Base-by-base conservation (phyloP, 352 stramenopile species). In the Globisporangium paroecandrum region DNA sequence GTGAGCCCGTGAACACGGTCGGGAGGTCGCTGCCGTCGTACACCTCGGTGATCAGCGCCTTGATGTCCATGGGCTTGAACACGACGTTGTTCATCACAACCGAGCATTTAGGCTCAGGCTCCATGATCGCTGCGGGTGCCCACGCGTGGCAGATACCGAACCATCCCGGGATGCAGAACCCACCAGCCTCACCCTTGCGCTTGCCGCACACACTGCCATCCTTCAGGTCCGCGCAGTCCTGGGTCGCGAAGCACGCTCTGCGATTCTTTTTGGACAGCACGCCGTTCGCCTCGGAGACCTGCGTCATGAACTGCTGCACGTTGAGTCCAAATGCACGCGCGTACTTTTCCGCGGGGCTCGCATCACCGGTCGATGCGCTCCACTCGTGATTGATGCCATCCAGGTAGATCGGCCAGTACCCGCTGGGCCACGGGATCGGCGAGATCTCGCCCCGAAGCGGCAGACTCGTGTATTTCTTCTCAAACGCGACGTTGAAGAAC, bases 331-430 rank as follows among this genome's bases (percentile, higher is more conserved):
- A 89, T 24, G 76, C 70, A 0, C 25, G 64, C 13, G 77, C 80
- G 69, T 89, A 89, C 68, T 85, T 85, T 53, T 87, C 80, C 0
- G 78, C 70, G 7, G 80, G 70, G 58, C 80, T 85, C 10, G 69
- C 53, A 69, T 63, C 34, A 32, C 69, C 69, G 12, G 38, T 57
- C 57, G 34, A 76, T 71, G 32, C 64, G 49, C 5, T 65, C 81
- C 81, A 91, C 34, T 63, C 53, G 66, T 81, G 81, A 61, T 90
- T 90, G 68, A 91, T 83, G 41, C 78, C 79, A 69, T 91, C 82
- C 20, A 74, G 68, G 61, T 78, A 88, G 56, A 77, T 63, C 1
- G 83, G 81, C 83, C 83, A 91, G 73, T 90, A 91, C 71, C 83
- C 89, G 58, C 78, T 81, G 8, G 83, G 82, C 83, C 83, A 91